Base-by-base conservation (phyloP, 2,329 filamentous ascomycete genomes). In the Chrysoporthe austroafricana region DNA sequence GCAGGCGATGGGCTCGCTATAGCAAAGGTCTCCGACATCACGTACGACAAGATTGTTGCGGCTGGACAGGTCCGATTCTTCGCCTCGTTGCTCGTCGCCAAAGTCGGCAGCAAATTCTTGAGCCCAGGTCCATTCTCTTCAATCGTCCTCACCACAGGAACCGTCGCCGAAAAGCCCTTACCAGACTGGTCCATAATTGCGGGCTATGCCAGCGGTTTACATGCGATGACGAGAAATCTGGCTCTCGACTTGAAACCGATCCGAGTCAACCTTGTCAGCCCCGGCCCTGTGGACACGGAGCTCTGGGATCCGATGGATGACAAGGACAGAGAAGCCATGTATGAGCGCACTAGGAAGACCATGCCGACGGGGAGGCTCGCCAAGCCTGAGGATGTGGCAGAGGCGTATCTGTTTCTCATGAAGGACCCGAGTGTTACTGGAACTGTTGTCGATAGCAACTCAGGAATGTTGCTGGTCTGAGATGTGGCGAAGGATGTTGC, bases 201-300 rank as follows among this genome's bases (percentile, higher is more conserved):
- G 0, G 77, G 78, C 1, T 85, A 82, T 63, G 82, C 81, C 0
- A 82, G 84, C 0, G 88, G 83, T 0, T 70, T 86, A 7, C 80
- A 87, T 62, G 82, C 83, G 3, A 80, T 90, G 74, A 80, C 81
- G 2, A 80, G 85, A 1, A 83, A 81, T 3, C 77, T 92, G 44
- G 89, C 89, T 1, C 72, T 91, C 43, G 89, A 91, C 72, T 73
- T 92, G 66, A 83, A 82, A 70, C 90, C 90, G 0, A 76, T 91
- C 9, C 78, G 90, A 1, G 88, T 91, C 36, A 92, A 92, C 73
- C 73, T 84, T 0, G 85, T 91, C 1, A 79, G 77, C 64, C 87
- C 88, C 0, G 90, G 89, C 0, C 78, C 80, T 0, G 79, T 86
- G 0, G 75, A 81, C 50, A 88, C 86, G 6, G 80, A 81, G 54